These are phyloP conservation scores for Kazachstania sp. DNA, from an alignment of 1,139 yeast species.

Conservation along the genomic window DNA sequence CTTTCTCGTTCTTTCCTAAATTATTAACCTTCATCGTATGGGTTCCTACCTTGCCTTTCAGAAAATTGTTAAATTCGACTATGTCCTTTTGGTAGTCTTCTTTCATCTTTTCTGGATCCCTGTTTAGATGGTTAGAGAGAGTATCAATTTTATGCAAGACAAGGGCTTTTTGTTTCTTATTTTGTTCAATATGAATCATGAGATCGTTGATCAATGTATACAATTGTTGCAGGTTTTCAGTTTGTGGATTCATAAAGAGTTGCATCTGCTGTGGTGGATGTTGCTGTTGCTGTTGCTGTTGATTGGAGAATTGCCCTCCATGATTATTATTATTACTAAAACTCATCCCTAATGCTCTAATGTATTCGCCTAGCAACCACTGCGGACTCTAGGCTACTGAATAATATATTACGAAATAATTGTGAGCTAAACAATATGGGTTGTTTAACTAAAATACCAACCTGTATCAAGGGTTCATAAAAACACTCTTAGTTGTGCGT, in stretches of 20 bases:
- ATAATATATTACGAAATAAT: no score
- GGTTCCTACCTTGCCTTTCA: slow-evolving; percentile 7
- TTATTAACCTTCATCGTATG: not conserved
- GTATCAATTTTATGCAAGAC: slow-evolving; percentile 16
- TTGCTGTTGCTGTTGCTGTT: not conserved
- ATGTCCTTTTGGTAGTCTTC: slow-evolving; percentile 8
- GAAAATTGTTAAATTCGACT: slow-evolving; percentile 14
- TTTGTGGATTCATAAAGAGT: slow-evolving; percentile 16
- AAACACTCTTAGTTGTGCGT: no score
- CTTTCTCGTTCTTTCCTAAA: not conserved
- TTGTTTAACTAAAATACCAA: no score
- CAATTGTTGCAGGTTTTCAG: slow-evolving; percentile 23
- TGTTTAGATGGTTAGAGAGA: slow-evolving; percentile 2
- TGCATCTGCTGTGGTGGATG: slow-evolving; percentile 2
- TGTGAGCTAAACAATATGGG: no score
- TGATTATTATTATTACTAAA: not conserved
- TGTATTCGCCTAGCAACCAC: no score
- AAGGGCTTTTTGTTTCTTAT: slow-evolving; percentile 17
- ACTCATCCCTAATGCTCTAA: not conserved
- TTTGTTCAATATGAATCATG: slow-evolving; percentile 14
- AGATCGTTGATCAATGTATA: slow-evolving; percentile 19
- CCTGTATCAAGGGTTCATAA: no score
- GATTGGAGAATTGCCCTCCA: not conserved
- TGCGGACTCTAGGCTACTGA: no score
- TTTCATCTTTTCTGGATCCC: slow-evolving; percentile 3